These are phyloP conservation scores for Deinandra increscens DNA, from an alignment of 129 eudicot species.

Conservation along the genomic window DNA sequence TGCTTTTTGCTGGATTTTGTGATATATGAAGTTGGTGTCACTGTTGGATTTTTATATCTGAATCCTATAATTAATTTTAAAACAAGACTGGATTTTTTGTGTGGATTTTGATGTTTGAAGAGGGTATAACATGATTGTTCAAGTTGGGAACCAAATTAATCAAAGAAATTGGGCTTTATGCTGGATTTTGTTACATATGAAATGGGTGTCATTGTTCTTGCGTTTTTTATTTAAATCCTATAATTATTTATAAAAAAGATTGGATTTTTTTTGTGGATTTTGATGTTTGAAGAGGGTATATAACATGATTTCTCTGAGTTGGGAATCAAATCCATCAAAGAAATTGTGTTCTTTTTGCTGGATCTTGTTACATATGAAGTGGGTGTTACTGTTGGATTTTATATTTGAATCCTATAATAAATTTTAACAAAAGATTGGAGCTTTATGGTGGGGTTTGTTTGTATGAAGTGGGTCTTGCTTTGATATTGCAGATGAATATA, in stretches of 20 bases:
- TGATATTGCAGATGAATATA: constrained; percentile 57
- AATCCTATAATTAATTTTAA: neutral
- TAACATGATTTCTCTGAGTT: neutral
- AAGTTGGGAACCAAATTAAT: constrained; percentile 5
- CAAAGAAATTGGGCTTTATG: constrained; percentile 10
- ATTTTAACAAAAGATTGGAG: too few species aligned
- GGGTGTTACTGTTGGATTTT: constrained; percentile 14
- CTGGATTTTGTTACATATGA: constrained; percentile 8
- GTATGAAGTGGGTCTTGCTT: neutral
- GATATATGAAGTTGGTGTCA: constrained; percentile 17
- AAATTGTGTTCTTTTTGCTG: constrained; percentile 11
- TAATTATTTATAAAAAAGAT: neutral
- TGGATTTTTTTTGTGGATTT: constrained; percentile 8
- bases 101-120: neutral
- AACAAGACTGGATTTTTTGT: constrained; percentile 12
- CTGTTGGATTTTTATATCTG: neutral
- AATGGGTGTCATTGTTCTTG: constrained; percentile 23
- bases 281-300: neutral
- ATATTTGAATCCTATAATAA: too few species aligned
- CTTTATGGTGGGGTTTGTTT: too few species aligned
- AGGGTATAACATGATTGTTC: neutral
- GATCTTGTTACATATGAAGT: constrained; percentile 15
- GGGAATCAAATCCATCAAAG: constrained; percentile 6
- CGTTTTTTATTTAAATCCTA: neutral
- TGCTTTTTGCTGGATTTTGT: constrained; percentile 12